Percentiles rank a stretch among this genome's conserved stretches.
phyloP scores from a whole-genome alignment of 345 rosid genomes.

The Trapa incisa region DNA sequence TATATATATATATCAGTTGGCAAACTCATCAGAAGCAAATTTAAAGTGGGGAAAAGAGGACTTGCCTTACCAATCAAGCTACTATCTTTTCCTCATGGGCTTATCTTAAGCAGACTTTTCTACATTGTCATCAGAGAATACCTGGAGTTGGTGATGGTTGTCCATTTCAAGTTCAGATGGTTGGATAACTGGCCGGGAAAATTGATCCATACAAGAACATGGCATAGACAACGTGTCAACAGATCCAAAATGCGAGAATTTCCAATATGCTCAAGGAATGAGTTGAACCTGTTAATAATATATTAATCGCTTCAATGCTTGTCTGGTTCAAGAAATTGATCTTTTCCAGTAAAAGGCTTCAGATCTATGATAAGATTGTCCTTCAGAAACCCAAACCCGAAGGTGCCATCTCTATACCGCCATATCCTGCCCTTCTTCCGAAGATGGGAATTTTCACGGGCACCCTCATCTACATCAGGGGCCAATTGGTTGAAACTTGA shows the following conservation, averaged over 20 bases:
- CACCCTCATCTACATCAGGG: conserved; percentile 24
- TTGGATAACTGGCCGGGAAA: too few species aligned
- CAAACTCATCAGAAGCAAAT: too few species aligned
- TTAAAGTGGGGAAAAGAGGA: too few species aligned
- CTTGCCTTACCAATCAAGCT: too few species aligned
- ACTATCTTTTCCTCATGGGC: too few species aligned
- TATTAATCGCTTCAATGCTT: conserved; percentile 13
- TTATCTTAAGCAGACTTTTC: too few species aligned
- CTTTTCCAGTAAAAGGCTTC: conserved; percentile 45
- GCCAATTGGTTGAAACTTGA: conserved; percentile 43
- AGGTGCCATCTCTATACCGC: conserved; percentile 59
- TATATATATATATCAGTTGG: too few species aligned
- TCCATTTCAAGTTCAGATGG: too few species aligned
- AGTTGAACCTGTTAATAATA: neutral
- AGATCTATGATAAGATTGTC: conserved; percentile 56
- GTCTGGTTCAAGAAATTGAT: conserved; percentile 35
- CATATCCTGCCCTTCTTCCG: conserved; percentile 58
- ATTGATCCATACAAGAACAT: too few species aligned
- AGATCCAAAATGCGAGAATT: neutral
- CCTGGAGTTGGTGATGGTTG: too few species aligned
- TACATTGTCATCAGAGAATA: too few species aligned
- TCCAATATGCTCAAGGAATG: conserved; percentile 6
- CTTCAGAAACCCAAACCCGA: conserved; percentile 68
- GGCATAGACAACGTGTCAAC: too few species aligned
- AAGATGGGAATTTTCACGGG: conserved; percentile 22